Conservation (phyloP, 805 yeast genomes). For the Candida taoyuanica region DNA sequence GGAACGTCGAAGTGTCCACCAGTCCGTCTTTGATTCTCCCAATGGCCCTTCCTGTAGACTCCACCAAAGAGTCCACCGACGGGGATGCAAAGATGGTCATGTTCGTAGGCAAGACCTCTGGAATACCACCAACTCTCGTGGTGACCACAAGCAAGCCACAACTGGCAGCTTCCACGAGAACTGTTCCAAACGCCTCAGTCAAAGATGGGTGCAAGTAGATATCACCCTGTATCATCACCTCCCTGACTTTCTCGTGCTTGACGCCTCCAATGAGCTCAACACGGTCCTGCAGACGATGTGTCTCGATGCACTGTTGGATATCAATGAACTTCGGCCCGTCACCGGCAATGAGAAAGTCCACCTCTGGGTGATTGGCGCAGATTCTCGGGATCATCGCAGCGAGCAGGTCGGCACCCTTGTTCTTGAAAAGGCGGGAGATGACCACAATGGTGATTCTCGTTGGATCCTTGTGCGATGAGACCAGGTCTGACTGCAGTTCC, state of each 20-base stretch:
- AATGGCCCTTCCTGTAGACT: conserved; percentile 70
- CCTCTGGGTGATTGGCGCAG: conserved; percentile 57
- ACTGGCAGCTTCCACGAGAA: conserved; percentile 93
- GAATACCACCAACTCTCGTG: conserved; percentile 95
- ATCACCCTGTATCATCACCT: conserved; percentile 90
- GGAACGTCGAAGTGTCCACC: conserved; percentile 73
- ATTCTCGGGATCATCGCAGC: conserved; percentile 81
- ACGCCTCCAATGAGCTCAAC: conserved; percentile 84
- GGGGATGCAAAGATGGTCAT: conserved; percentile 93
- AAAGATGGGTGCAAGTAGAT: conserved; percentile 90
- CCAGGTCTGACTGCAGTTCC: conserved; percentile 1
- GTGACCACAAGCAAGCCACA: conserved; percentile 93
- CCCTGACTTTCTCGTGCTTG: conserved; percentile 87
- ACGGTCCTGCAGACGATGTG: conserved; percentile 76
- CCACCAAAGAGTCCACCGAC: conserved; percentile 75
- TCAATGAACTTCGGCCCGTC: conserved; percentile 96
- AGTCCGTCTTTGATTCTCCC: conserved; percentile 46
- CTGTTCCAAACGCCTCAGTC: conserved; percentile 98
- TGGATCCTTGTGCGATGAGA: conserved; percentile 25
- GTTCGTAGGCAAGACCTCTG: conserved; percentile 88
- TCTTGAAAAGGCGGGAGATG: conserved; percentile 88
- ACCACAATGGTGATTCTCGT: conserved; percentile 72
- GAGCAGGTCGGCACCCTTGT: conserved; percentile 90
- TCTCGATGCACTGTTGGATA: conserved; percentile 91
- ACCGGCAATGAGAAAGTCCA: conserved; percentile 86